Evolutionary conservation across 192 early-diverging fungal species (phyloP).

Genomic region (Coemansia aciculifera): DNA sequence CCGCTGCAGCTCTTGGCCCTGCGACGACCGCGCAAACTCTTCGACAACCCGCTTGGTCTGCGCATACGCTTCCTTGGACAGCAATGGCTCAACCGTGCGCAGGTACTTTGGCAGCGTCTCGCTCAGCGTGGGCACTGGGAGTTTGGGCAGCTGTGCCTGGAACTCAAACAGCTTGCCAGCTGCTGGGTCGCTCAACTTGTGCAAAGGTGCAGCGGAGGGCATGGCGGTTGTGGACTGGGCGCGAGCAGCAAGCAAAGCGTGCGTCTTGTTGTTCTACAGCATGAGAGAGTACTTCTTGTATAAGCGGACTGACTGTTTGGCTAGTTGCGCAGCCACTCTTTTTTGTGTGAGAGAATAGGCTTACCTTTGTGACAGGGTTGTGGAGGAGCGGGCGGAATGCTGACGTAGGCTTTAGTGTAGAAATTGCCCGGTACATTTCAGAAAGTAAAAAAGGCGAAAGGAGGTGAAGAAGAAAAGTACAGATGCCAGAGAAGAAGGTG

Average conservation of each 20-base stretch:
- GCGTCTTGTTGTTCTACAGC: conserved; percentile 19
- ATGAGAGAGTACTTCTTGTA: not conserved
- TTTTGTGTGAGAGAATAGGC: not conserved
- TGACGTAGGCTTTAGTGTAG: conserved; percentile 36
- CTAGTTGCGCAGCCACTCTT: conserved; percentile 8
- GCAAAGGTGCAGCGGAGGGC: conserved; percentile 29
- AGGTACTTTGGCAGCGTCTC: conserved; percentile 87
- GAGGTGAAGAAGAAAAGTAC: not conserved
- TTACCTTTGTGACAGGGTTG: conserved; percentile 34
- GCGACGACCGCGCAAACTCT: conserved; percentile 82
- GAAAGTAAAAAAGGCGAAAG: not conserved
- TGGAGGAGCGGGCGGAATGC: conserved; percentile 32
- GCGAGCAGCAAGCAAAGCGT: conserved; percentile 10
- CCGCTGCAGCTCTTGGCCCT: conserved; percentile 83
- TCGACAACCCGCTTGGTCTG: conserved; percentile 64
- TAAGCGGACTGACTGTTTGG: not conserved
- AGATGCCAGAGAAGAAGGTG: not conserved
- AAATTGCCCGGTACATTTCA: conserved; percentile 53
- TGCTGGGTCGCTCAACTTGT: conserved; percentile 19
- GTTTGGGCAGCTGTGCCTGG: conserved; percentile 76
- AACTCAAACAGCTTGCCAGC: conserved; percentile 69
- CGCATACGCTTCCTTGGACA: conserved; percentile 70
- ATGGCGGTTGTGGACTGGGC: conserved; percentile 32
- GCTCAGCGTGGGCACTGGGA: conserved; percentile 84
- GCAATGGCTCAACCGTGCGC: conserved; percentile 70